phyloP scores from a whole-genome alignment of 2,329 filamentous ascomycete genomes.

The Lizonia empirigonia region DNA sequence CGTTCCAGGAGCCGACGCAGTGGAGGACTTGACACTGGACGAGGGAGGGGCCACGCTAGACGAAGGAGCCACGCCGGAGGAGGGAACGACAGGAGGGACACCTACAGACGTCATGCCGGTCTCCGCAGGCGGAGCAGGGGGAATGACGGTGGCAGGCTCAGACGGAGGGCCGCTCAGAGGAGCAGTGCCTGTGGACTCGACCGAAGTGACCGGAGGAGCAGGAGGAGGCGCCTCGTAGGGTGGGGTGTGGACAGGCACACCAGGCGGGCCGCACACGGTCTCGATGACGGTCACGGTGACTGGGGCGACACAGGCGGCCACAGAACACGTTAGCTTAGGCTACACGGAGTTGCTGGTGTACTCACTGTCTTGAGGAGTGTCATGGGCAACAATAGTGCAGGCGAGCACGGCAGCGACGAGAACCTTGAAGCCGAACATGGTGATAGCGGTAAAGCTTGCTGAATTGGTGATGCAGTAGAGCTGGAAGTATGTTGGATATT shows the following conservation, averaged over 20 bases:
- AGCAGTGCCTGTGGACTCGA: conserved; percentile 22
- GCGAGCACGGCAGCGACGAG: conserved; percentile 27
- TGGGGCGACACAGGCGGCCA: conserved; percentile 24
- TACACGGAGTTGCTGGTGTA: conserved; percentile 4
- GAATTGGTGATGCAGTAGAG: conserved; percentile 27
- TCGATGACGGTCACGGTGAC: conserved; percentile 36
- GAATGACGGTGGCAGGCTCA: conserved; percentile 12
- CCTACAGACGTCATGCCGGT: conserved; percentile 9
- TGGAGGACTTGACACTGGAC: conserved; percentile 5
- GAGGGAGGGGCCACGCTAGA: conserved; percentile 9
- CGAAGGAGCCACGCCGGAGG: conserved; percentile 7
- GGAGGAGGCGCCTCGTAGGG: conserved; percentile 16
- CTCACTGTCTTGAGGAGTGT: conserved; percentile 19
- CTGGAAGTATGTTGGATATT: conserved; percentile 22
- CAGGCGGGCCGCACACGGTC: conserved; percentile 29
- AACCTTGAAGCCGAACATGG: conserved; percentile 37
- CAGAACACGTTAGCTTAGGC: conserved; percentile 15
- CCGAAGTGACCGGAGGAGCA: conserved; percentile 17
- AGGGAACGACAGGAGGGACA: conserved; percentile 5
- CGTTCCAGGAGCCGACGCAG: conserved; percentile 7
- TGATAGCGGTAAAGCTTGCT: conserved; percentile 23
- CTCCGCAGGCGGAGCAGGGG: conserved; percentile 14
- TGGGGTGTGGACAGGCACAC: conserved; percentile 16
- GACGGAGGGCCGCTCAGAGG: conserved; percentile 18
- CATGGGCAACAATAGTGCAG: conserved; percentile 26